phyloP scores from a whole-genome alignment of 2,329 filamentous ascomycete species.

The Trichoderma cornu-damae region DNA sequence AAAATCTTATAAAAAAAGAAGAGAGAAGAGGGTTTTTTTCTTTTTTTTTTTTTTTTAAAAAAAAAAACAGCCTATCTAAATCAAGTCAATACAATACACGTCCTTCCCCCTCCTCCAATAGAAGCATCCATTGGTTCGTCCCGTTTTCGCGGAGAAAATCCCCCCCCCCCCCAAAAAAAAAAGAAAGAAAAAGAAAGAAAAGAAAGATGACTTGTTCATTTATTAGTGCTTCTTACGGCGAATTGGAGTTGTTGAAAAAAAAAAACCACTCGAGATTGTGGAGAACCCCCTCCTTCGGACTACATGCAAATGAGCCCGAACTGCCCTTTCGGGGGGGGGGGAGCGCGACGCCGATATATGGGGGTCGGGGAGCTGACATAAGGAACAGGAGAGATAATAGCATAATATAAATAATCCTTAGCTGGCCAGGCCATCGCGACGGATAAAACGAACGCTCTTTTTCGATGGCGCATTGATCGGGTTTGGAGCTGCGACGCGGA shows the following conservation, averaged over 20 bases:
- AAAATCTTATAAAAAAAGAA: not conserved
- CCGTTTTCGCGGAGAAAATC: not conserved
- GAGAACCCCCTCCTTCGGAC: conserved; percentile 7
- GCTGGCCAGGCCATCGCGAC: not conserved
- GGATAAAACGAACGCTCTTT: conserved; percentile 2
- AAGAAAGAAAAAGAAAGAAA: too few relatives aligned
- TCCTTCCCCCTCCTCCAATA: too few relatives aligned
- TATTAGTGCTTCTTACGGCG: too few relatives aligned
- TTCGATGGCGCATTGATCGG: not conserved
- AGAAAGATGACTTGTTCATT: too few relatives aligned
- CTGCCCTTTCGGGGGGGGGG: conserved; percentile 1
- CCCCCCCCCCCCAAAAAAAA: too few relatives aligned
- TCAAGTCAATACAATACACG: not conserved
- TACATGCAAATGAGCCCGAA: not conserved
- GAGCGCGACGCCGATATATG: not conserved
- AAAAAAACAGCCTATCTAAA: not conserved
- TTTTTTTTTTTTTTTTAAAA: too few relatives aligned
- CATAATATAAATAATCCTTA: not conserved
- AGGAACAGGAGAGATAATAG: too few relatives aligned
- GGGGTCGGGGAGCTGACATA: not conserved
- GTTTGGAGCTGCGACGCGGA: not conserved
- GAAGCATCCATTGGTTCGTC: not conserved
- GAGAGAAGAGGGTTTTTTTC: too few relatives aligned
- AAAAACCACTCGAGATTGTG: too few relatives aligned
- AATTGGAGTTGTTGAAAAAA: too few relatives aligned